Evolutionary conservation across 2,329 filamentous ascomycete species (phyloP).

Genomic region (Alternaria arbusti): DNA sequence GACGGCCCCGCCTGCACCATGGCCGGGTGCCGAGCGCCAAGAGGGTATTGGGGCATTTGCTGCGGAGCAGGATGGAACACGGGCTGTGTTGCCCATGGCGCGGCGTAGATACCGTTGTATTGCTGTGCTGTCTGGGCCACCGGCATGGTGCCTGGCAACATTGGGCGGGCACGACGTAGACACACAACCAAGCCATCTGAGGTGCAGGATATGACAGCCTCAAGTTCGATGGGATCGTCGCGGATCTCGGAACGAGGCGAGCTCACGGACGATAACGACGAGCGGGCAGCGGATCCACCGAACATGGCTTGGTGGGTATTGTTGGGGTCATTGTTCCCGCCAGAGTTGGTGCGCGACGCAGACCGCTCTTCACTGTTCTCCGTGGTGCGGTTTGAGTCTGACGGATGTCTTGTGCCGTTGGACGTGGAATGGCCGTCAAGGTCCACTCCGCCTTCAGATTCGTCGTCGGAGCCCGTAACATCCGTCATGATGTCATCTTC

Average conservation of each 20-base stretch:
- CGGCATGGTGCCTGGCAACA: conserved; percentile 60
- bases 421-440: conserved; percentile 43
- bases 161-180: conserved; percentile 73
- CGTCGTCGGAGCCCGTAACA: conserved; percentile 56
- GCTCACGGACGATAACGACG: conserved; percentile 34
- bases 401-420: conserved; percentile 22
- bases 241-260: conserved; percentile 33
- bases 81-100: conserved; percentile 77
- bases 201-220: conserved; percentile 90
- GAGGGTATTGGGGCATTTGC: conserved; percentile 44
- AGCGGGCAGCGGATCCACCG: conserved; percentile 38
- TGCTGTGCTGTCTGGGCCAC: conserved; percentile 27
- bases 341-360: conserved; percentile 53
- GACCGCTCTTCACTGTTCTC: conserved; percentile 26
- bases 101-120: conserved; percentile 71
- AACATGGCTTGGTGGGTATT: conserved; percentile 41
- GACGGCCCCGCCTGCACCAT: conserved; percentile 59
- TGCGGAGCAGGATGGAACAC: conserved; percentile 56
- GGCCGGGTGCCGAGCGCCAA: conserved; percentile 44
- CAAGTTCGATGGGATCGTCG: conserved; percentile 69
- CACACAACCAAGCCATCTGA: conserved; percentile 87
- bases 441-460: conserved; percentile 55
- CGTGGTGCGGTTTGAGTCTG: conserved; percentile 21
- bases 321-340: conserved; percentile 51
- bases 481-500: conserved; percentile 57